phyloP scores from a whole-genome alignment of 768 basidiomycete species.

The Tulasnella sp. region DNA sequence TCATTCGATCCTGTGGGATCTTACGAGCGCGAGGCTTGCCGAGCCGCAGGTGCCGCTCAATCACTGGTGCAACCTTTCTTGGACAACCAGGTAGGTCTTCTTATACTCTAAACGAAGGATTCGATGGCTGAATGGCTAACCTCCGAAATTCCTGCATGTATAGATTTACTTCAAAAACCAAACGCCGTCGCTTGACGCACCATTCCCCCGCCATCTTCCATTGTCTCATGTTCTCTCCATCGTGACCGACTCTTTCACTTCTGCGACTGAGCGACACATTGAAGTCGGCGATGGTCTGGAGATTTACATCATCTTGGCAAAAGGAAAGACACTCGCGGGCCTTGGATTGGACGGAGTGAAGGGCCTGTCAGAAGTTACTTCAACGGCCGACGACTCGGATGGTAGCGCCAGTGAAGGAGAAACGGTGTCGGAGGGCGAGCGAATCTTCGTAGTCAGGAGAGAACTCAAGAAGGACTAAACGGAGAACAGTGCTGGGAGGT shows the following conservation, averaged over 20 bases:
- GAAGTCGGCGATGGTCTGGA: conserved; percentile 97
- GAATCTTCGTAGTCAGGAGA: conserved; percentile 61
- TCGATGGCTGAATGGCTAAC: neutral
- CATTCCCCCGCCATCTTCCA: conserved; percentile 73
- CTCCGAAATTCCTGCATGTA: neutral
- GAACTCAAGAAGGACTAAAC: conserved; percentile 73
- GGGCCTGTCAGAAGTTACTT: conserved; percentile 53
- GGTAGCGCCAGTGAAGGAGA: conserved; percentile 2
- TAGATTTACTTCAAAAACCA: conserved; percentile 99
- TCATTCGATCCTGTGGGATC: conserved; percentile 99
- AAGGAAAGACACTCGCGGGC: conserved; percentile 48
- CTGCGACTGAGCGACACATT: conserved; percentile 96
- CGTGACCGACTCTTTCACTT: conserved; percentile 92
- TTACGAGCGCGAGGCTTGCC: conserved; percentile 94
- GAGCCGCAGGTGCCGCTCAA: conserved; percentile 94
- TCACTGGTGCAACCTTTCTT: conserved; percentile 92
- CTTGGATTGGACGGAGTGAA: conserved; percentile 35
- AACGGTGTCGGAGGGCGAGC: conserved; percentile 31
- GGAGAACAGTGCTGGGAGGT: neutral
- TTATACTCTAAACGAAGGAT: neutral
- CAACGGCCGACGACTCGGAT: conserved; percentile 31
- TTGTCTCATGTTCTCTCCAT: conserved; percentile 68
- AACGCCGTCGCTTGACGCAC: conserved; percentile 52
- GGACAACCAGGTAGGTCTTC: conserved; percentile 78
- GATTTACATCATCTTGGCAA: conserved; percentile 75